Evolutionary conservation across 768 basidiomycete species (phyloP).

Genomic region (Gyrodon lividus): DNA sequence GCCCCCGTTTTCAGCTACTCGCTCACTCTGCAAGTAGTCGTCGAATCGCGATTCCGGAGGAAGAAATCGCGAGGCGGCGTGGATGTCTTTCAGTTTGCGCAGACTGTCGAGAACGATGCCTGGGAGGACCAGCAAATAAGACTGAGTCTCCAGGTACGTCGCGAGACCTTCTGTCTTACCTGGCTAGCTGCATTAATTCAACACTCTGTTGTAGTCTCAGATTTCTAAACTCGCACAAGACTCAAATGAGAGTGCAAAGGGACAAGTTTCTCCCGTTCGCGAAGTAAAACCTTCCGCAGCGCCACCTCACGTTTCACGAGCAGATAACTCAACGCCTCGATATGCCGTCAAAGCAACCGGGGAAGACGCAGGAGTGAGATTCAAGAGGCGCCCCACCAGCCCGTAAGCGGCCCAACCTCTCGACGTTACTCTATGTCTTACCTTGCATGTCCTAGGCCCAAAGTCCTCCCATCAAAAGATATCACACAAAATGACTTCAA

Average conservation of each 20-base stretch:
- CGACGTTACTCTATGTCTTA: not conserved
- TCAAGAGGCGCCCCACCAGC: constrained; percentile 34
- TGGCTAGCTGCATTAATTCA: no score
- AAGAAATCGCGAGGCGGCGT: constrained; percentile 58
- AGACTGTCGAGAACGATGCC: constrained; percentile 67
- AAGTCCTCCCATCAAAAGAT: constrained; percentile 54
- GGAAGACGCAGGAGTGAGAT: constrained; percentile 3
- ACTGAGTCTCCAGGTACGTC: constrained; percentile 60
- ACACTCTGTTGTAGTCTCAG: constrained; percentile 42
- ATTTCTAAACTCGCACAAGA: constrained; percentile 53
- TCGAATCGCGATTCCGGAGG: constrained; percentile 58
- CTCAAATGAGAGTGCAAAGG: constrained; percentile 20
- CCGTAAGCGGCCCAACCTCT: constrained; percentile 37
- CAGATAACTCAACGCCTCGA: constrained; percentile 42
- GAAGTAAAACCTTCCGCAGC: constrained; percentile 9
- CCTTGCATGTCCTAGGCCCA: constrained; percentile 43
- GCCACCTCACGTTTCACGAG: constrained; percentile 24
- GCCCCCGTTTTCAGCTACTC: constrained; percentile 11
- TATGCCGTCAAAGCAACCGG: constrained; percentile 46
- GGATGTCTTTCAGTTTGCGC: constrained; percentile 78
- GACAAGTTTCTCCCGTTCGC: constrained; percentile 16
- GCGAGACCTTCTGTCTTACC: not conserved
- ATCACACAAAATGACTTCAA: constrained; percentile 47
- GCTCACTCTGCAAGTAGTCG: constrained; percentile 40
- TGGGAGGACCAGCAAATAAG: constrained; percentile 63